These are phyloP conservation scores for Setomelanomma holmii DNA, from an alignment of 2,329 filamentous ascomycete species.

Conservation along the genomic window DNA sequence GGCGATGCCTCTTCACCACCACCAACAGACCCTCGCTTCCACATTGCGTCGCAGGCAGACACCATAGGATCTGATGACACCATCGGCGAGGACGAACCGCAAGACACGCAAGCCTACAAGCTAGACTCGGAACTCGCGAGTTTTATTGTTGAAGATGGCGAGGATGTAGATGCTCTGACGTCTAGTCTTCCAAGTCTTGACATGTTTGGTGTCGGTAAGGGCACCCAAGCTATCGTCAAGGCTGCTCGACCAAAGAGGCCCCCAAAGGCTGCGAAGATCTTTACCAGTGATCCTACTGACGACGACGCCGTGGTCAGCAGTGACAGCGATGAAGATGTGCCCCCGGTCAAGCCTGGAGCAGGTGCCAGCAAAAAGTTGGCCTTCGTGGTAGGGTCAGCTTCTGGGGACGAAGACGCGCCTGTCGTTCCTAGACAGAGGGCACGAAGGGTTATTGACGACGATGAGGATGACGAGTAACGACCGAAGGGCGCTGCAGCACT, in stretches of 20 bases:
- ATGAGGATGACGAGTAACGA: constrained; percentile 38
- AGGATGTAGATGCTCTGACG: constrained; percentile 36
- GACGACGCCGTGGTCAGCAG: constrained; percentile 44
- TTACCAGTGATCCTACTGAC: constrained; percentile 45
- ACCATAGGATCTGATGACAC: constrained; percentile 56
- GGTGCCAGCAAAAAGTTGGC: constrained; percentile 20
- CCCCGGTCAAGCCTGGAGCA: constrained; percentile 13
- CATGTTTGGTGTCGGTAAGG: constrained; percentile 35
- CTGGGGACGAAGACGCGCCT: constrained; percentile 31
- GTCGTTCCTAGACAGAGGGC: constrained; percentile 30
- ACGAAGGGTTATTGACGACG: constrained; percentile 40
- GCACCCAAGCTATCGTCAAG: constrained; percentile 43
- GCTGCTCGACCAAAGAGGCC: constrained; percentile 27
- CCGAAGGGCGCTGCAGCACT: neutral
- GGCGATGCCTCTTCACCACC: constrained; percentile 46
- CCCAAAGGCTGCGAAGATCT: constrained; percentile 38
- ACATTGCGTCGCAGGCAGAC: constrained; percentile 46
- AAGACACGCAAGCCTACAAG: constrained; percentile 52
- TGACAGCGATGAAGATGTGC: constrained; percentile 40
- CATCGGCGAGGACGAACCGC: constrained; percentile 42
- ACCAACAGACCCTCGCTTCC: constrained; percentile 49
- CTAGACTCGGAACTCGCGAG: constrained; percentile 55
- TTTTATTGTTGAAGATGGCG: constrained; percentile 56
- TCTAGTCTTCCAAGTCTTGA: constrained; percentile 42
- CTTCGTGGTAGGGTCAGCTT: constrained; percentile 31